A percentile compares a stretch with the other conserved stretches of the same genome.
phyloP scores from a whole-genome alignment of 495 filamentous ascomycete genomes.

The Neurospora sp. region DNA sequence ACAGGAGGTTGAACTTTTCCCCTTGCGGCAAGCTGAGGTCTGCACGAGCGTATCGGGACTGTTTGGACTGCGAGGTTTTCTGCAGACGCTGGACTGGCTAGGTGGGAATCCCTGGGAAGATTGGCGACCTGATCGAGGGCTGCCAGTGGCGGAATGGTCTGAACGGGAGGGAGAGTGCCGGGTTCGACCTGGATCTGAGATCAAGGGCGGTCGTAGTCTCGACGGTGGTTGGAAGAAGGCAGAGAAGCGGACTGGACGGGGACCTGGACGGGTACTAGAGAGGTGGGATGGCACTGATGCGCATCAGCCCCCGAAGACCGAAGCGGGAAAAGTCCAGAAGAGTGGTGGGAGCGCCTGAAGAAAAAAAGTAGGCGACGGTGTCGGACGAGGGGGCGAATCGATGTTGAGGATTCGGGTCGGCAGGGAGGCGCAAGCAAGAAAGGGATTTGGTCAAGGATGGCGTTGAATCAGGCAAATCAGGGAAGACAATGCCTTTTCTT shows the following conservation, averaged over 20 bases:
- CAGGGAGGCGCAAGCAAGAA: neutral
- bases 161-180: neutral
- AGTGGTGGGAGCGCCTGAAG: neutral
- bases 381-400: neutral
- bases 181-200: neutral
- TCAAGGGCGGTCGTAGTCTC: neutral
- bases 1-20: neutral
- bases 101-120: neutral
- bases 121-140: neutral
- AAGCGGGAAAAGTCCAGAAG: neutral
- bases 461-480: neutral
- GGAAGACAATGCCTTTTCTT: neutral
- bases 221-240: neutral
- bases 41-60: neutral
- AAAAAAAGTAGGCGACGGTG: neutral
- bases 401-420: neutral
- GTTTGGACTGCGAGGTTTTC: neutral
- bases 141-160: neutral
- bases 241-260: neutral
- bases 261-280: neutral
- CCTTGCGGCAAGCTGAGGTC: neutral
- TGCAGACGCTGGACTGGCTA: neutral
- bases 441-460: neutral
- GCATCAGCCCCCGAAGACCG: neutral
- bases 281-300: neutral